A percentile compares a stretch with the other conserved stretches of the same genome.
phyloP scores from a whole-genome alignment of 2,329 filamentous ascomycete species.

The Cladosporium austrohemisphaericum region DNA sequence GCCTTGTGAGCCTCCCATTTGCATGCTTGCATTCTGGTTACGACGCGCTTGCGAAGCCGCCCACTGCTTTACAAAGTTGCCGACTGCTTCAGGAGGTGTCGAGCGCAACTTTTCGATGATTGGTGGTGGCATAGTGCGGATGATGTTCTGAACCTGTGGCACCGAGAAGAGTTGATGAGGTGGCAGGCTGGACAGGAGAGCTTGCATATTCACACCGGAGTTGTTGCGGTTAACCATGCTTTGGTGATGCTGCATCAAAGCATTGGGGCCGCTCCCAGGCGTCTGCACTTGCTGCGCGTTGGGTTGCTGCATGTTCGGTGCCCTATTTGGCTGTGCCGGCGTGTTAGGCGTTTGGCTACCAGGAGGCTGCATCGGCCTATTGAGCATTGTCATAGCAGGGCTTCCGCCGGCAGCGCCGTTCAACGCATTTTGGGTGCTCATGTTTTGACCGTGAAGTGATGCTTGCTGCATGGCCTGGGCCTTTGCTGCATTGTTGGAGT shows the following conservation, averaged over 20 bases:
- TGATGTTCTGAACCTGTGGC: conserved; percentile 6
- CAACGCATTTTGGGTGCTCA: conserved; percentile 40
- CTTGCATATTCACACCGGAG: conserved; percentile 9
- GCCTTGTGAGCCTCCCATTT: conserved; percentile 10
- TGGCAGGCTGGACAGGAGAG: conserved; percentile 29
- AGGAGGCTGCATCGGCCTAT: conserved; percentile 45
- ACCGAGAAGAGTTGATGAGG: conserved; percentile 18
- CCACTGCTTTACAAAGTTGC: conserved; percentile 22
- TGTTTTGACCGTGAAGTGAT: conserved; percentile 45
- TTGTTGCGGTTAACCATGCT: conserved; percentile 32
- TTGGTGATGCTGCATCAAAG: conserved; percentile 30
- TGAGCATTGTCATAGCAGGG: conserved; percentile 49
- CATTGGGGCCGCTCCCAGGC: conserved; percentile 24
- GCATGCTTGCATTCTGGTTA: conserved; percentile 10
- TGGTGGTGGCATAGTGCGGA: conserved; percentile 12
- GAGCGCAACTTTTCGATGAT: conserved; percentile 9
- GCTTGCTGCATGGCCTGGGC: conserved; percentile 41
- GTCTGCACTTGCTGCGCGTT: conserved; percentile 25
- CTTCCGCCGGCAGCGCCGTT: conserved; percentile 34
- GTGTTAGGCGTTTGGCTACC: conserved; percentile 37
- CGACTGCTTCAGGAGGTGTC: neutral
- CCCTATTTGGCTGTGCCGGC: conserved; percentile 29
- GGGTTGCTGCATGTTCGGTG: conserved; percentile 12
- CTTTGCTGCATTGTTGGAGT: conserved; percentile 28
- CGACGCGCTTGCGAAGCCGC: conserved; percentile 17